These are phyloP conservation scores for Trichoderma polysporum DNA, from an alignment of 2,329 filamentous ascomycete species.

Conservation along the genomic window DNA sequence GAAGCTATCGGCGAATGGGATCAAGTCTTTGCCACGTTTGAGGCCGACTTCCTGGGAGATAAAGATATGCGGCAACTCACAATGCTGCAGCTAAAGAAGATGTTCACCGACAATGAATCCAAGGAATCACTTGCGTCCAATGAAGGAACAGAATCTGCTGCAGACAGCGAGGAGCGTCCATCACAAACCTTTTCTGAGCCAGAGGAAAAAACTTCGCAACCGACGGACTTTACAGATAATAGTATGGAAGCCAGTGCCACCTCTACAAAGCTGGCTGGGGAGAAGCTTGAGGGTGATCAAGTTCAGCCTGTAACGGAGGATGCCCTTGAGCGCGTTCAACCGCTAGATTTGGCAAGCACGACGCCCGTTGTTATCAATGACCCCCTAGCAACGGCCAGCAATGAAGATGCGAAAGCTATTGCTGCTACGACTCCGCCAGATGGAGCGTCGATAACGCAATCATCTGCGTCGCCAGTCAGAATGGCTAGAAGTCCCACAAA, in stretches of 20 bases:
- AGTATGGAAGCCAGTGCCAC: conserved; percentile 35
- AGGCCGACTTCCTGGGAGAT: conserved; percentile 90
- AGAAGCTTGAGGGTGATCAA: conserved; percentile 34
- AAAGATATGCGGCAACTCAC: conserved; percentile 93
- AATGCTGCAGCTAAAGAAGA: conserved; percentile 87
- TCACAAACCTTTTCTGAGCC: conserved; percentile 47
- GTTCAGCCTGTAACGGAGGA: conserved; percentile 33
- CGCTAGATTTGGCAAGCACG: conserved; percentile 44
- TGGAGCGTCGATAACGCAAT: conserved; percentile 22
- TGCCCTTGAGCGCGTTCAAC: conserved; percentile 48
- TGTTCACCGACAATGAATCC: conserved; percentile 89
- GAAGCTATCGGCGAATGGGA: conserved; percentile 96
- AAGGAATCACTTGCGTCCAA: conserved; percentile 70
- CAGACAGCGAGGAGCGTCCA: conserved; percentile 49
- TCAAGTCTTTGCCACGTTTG: conserved; percentile 82
- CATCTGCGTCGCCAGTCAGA: conserved; percentile 27
- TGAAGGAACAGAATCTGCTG: conserved; percentile 62
- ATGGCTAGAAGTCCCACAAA: conserved; percentile 24
- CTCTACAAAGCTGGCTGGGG: conserved; percentile 28
- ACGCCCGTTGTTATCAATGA: conserved; percentile 25
- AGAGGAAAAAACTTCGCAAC: conserved; percentile 48
- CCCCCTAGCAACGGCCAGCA: background rate
- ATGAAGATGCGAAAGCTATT: background rate
- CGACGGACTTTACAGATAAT: conserved; percentile 41
- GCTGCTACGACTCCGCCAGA: conserved; percentile 1